Base-by-base conservation (phyloP, 345 rosid genomes). In the Eucalyptus cladocalyx region DNA sequence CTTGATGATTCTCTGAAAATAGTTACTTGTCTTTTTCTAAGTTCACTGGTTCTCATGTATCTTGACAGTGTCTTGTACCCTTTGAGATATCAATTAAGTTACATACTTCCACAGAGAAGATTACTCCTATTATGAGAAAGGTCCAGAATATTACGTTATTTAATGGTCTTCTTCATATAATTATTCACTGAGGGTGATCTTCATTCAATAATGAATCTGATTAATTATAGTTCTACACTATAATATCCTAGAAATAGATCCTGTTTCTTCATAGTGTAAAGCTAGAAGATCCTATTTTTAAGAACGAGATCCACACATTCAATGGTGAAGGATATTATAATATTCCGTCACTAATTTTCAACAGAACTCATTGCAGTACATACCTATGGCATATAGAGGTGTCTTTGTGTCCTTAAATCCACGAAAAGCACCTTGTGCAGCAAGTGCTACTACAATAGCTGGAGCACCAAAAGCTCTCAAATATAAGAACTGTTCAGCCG, bases 401-500 rank as follows among this genome's bases (percentile, higher is more conserved):
- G 99, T 97, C 89, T 94, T 95, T 58, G 99, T 97, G 90, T 97
- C 99, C 91, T 93, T 97, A 93, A 95, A 97, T 90, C 99, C 99
- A 86, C 99, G 97, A 91, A 97, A 97, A 85, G 98, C 92, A 87
- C 99, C 99, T 90, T 95, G 98, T 21, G 98, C 98, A 90, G 99
- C 99, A 81, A 97, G 95, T 92, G 99, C 97, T 90, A 96, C 93
- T 50, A 97, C 99, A 91, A 97, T 95, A 34, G 99, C 96, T 11
- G 98, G 99, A 89, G 99, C 97, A 89, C 99, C 99, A 89, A 94
- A 94, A 65, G 99, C 98, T 90, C 96, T 95, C 89, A 93, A 93
- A 85, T 93, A 81, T 30, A 97, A 97, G 90, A 97, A 97, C 86
- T 93, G 90, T 93, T 97, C 98, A 48, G 98, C 98, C 72, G 99